A percentile compares a stretch with the other conserved stretches of the same genome.
Conservation (phyloP, 345 rosid genomes). For the Passiflora organensis region DNA sequence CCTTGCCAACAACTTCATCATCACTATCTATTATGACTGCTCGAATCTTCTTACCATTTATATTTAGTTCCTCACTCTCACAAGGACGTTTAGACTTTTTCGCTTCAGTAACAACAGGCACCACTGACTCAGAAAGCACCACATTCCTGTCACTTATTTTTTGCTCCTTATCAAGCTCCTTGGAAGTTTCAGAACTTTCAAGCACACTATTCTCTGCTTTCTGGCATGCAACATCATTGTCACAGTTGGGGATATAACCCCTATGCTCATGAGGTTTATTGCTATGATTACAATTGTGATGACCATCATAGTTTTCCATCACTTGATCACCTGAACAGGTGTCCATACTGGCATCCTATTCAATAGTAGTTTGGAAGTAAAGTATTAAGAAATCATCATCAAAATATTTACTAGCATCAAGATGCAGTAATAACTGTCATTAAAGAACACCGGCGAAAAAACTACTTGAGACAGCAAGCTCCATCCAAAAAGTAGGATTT, state of each 20-base stretch:
- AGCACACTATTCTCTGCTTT: slow-evolving; percentile 24
- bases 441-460: neutral
- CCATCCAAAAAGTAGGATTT: too few species aligned
- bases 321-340: slow-evolving; percentile 18
- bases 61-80: slow-evolving; percentile 34
- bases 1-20: slow-evolving; percentile 34
- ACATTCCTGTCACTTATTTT: slow-evolving; percentile 29
- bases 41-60: slow-evolving; percentile 40
- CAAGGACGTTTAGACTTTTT: slow-evolving; percentile 36
- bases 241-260: slow-evolving; percentile 15
- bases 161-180: slow-evolving; percentile 19
- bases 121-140: slow-evolving; percentile 25
- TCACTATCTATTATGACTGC: slow-evolving; percentile 34
- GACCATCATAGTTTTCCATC: slow-evolving; percentile 29
- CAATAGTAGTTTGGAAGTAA: neutral
- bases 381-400: slow-evolving; percentile 4
- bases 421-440: neutral
- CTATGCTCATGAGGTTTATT: slow-evolving; percentile 24
- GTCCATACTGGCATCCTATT: slow-evolving; percentile 21
- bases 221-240: slow-evolving; percentile 18
- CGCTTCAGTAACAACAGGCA: slow-evolving; percentile 23
- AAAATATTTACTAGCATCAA: too few species aligned
- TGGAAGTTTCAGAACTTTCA: slow-evolving; percentile 17
- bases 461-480: too few species aligned
- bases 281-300: slow-evolving; percentile 18